Evolutionary conservation across 2,329 filamentous ascomycete species (phyloP).

Genomic region (Epichloe amarillans): DNA sequence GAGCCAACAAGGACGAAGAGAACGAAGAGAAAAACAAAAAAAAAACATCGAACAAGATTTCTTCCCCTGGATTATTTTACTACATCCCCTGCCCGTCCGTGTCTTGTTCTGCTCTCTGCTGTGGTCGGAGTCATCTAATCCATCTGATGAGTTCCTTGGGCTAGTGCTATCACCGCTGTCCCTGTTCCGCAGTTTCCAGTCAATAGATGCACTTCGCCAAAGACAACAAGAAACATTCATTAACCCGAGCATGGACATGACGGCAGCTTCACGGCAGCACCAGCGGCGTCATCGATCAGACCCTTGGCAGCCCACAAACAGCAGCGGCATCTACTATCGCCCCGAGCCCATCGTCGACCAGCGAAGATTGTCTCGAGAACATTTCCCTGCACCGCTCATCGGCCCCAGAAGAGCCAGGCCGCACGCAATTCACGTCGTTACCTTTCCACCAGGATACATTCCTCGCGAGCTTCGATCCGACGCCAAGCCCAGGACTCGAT

Average conservation of each 20-base stretch:
- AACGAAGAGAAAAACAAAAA: neutral
- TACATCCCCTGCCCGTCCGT: neutral
- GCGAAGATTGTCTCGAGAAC: slow-evolving; percentile 1
- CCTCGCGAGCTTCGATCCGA: slow-evolving; percentile 28
- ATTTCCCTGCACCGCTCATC: slow-evolving; percentile 25
- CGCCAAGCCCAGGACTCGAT: neutral
- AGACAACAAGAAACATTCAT: neutral
- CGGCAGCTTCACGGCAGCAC: slow-evolving; percentile 3
- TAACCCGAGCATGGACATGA: slow-evolving; percentile 4
- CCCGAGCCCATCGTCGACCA: slow-evolving; percentile 1
- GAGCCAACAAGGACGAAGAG: neutral
- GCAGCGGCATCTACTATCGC: slow-evolving; percentile 7
- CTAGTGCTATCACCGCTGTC: neutral
- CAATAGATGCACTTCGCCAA: neutral
- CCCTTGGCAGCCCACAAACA: slow-evolving; percentile 3
- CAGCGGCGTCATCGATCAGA: slow-evolving; percentile 4
- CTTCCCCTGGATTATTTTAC: neutral
- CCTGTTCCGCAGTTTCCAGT: neutral
- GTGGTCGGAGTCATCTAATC: neutral
- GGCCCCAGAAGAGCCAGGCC: slow-evolving; percentile 25
- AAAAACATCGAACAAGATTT: neutral
- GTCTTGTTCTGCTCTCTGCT: neutral
- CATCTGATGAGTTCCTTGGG: neutral
- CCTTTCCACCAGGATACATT: slow-evolving; percentile 29
- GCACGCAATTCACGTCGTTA: slow-evolving; percentile 29